These are phyloP conservation scores for Blepharisma stoltei DNA, from an alignment of 73 alveolate genomes.

Conservation along the genomic window DNA sequence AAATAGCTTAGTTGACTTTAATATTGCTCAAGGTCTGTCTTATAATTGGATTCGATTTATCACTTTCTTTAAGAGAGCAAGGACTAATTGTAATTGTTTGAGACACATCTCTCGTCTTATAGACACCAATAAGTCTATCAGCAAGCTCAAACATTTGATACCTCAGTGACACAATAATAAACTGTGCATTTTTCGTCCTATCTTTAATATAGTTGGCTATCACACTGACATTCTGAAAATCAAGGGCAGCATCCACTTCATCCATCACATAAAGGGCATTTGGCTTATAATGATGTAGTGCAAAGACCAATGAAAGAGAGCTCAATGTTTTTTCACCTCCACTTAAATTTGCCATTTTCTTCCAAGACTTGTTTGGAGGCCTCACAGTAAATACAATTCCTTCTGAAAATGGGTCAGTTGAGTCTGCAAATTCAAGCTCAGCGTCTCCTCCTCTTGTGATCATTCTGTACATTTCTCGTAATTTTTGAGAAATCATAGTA, in stretches of 20 bases:
- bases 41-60: constrained; percentile 28
- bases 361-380: constrained; percentile 83
- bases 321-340: constrained; percentile 94
- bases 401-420: constrained; percentile 77
- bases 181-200: constrained; percentile 86
- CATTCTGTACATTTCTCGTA: constrained; percentile 71
- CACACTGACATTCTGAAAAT: constrained; percentile 84
- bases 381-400: constrained; percentile 79
- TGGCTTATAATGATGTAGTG: constrained; percentile 92
- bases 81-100: constrained; percentile 66
- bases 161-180: constrained; percentile 85
- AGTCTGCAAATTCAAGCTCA: constrained; percentile 73
- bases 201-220: constrained; percentile 67
- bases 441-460: constrained; percentile 88
- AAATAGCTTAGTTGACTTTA: not conserved
- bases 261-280: constrained; percentile 87
- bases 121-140: constrained; percentile 72
- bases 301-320: constrained; percentile 83
- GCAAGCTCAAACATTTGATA: constrained; percentile 94
- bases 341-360: constrained; percentile 62
- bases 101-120: constrained; percentile 74
- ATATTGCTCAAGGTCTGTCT: constrained; percentile 6
- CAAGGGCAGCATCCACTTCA: constrained; percentile 96
- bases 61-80: constrained; percentile 14
- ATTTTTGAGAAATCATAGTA: constrained; percentile 52